phyloP scores from a whole-genome alignment of 306 rosid genomes.

The Lupinus albus region DNA sequence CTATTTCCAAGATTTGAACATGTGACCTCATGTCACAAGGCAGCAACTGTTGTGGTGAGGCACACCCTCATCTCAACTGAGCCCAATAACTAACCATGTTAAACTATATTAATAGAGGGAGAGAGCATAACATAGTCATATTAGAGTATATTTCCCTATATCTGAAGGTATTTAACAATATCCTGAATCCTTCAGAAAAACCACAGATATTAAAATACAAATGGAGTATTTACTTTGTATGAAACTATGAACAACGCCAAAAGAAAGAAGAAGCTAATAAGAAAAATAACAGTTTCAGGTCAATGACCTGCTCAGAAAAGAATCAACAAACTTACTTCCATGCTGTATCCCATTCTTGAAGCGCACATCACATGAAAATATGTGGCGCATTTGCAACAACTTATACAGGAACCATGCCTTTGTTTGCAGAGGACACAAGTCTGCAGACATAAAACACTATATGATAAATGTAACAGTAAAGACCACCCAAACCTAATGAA shows the following conservation, averaged over 20 bases:
- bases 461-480: constrained; percentile 3
- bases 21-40: too few relatives aligned
- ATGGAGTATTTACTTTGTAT: not conserved
- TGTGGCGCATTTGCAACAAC: constrained; percentile 93
- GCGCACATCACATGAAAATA: constrained; percentile 88
- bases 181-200: not conserved
- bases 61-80: not conserved
- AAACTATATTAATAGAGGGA: too few relatives aligned
- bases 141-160: too few relatives aligned
- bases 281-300: constrained; percentile 9
- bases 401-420: constrained; percentile 83
- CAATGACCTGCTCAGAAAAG: constrained; percentile 25
- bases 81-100: not conserved
- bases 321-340: constrained; percentile 68
- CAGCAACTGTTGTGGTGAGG: too few relatives aligned
- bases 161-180: too few relatives aligned
- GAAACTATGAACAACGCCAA: not conserved
- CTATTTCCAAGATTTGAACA: too few relatives aligned
- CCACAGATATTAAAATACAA: not conserved
- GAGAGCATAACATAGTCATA: too few relatives aligned
- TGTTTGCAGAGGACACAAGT: constrained; percentile 82
- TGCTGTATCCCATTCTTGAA: constrained; percentile 79
- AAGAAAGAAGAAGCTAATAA: constrained; percentile 21
- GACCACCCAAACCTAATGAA: not conserved
- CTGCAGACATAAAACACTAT: constrained; percentile 49